Evolutionary conservation across 192 early-diverging fungal species (phyloP).

Genomic region (Coemansia biformis): DNA sequence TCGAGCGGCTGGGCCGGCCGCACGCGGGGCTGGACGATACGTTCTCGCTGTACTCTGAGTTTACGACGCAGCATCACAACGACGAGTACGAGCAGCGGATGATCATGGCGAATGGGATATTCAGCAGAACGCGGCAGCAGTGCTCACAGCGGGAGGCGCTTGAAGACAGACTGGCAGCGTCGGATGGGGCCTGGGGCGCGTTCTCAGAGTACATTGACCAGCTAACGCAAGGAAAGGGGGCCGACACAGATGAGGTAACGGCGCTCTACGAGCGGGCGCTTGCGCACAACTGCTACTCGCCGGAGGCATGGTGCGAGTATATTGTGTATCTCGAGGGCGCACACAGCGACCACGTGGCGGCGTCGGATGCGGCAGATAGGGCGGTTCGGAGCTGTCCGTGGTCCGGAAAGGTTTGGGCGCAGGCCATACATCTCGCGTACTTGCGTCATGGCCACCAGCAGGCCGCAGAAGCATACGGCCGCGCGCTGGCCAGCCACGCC

Average conservation of each 20-base stretch:
- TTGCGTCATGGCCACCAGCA: conserved; percentile 5
- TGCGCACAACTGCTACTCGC: conserved; percentile 11
- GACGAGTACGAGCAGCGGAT: conserved; percentile 31
- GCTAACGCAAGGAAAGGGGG: conserved; percentile 6
- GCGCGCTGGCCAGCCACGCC: conserved; percentile 23
- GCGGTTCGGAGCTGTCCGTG: conserved; percentile 35
- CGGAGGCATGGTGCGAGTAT: conserved; percentile 33
- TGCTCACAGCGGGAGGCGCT: conserved; percentile 16
- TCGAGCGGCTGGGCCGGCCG: conserved; percentile 26
- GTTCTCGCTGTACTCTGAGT: conserved; percentile 40
- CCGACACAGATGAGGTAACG: conserved; percentile 7
- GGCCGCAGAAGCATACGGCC: conserved; percentile 13
- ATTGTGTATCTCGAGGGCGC: conserved; percentile 8
- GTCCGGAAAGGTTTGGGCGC: conserved; percentile 46
- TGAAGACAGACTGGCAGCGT: conserved; percentile 12
- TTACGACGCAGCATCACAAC: conserved; percentile 21
- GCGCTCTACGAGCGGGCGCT: conserved; percentile 38
- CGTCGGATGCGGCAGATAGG: conserved; percentile 7
- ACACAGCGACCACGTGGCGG: neutral
- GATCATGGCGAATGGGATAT: conserved; percentile 24
- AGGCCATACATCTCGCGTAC: conserved; percentile 10
- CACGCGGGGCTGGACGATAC: conserved; percentile 33
- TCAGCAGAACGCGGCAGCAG: conserved; percentile 14
- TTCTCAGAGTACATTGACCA: conserved; percentile 19
- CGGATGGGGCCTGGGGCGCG: conserved; percentile 18